Evolutionary conservation across 495 filamentous ascomycete species (phyloP), one percentile per base, ranked within the genome.

Genomic region (Xylaria flabelliformis): DNA sequence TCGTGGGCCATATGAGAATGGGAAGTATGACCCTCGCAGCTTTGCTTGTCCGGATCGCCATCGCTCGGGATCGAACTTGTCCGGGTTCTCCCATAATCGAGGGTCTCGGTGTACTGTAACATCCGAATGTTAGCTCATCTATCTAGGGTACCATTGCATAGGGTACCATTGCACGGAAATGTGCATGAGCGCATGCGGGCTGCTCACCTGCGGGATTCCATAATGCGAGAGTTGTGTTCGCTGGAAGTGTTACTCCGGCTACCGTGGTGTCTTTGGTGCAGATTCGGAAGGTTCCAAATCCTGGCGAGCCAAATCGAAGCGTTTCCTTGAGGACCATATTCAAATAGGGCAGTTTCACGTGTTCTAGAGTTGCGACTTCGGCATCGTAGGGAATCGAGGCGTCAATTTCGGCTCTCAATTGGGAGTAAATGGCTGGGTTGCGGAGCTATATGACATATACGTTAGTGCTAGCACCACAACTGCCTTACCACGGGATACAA

Each of bases 21-120:
- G 67, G 67, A 70, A 70, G 56, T 70, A 70, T 4, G 67, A 62
- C 34, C 67, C 67, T 44, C 67, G 67, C 41, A 62, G 32, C 56
- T 70, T 70, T 9, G 67, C 24, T 32, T 70, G 67, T 39, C 67
- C 67, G 0, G 67, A 70, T 26, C 67, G 55, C 67, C 67, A 70
- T 44, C 67, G 55, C 39, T 70, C 67, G 12, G 67, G 67, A 36
- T 70, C 67, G 56, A 70, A 70, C 44, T 70, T 70, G 67, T 70
- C 67, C 7, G 67, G 67, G 58, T 70, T 44, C 56, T 70, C 67
- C 67, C 67, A 70, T 62, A 70, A 29, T 41, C 67, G 62, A 26
- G 67, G 67, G 29, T 70, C 67, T 6, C 67, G 67, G 46, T 70
- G 67, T 12, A 70, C 67, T 70, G 19, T 15, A 6, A 50, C 17